A percentile compares a stretch with the other conserved stretches of the same genome.
Evolutionary conservation across 768 basidiomycete species (phyloP).

Genomic region (Auriscalpium vulgare): DNA sequence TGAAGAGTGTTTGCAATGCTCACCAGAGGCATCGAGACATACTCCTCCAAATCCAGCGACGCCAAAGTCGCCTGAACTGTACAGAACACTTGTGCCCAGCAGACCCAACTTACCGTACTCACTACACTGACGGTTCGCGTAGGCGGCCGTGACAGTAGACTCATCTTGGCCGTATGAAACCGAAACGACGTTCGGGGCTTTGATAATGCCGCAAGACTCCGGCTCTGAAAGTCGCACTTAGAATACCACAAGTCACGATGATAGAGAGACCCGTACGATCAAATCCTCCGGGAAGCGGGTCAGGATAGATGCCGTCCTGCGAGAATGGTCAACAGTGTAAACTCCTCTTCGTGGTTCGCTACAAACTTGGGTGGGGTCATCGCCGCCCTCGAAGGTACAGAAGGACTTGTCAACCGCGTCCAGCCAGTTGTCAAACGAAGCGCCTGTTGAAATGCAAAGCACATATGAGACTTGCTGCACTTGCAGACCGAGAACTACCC

Average conservation of each 20-base stretch:
- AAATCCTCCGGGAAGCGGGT: constrained; percentile 30
- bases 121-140: constrained; percentile 32
- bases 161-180: constrained; percentile 35
- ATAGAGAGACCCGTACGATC: constrained; percentile 19
- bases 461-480: not conserved
- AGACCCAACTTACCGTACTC: constrained; percentile 40
- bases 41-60: constrained; percentile 29
- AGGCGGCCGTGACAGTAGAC: constrained; percentile 26
- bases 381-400: constrained; percentile 8
- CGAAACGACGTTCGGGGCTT: constrained; percentile 31
- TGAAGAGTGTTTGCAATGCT: not conserved
- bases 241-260: not conserved
- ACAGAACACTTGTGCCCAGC: constrained; percentile 33
- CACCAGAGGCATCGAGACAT: constrained; percentile 28
- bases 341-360: no score
- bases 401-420: constrained; percentile 12
- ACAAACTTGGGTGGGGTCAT: not conserved
- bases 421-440: constrained; percentile 11
- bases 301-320: constrained; percentile 36
- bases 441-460: not conserved
- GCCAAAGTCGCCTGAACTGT: constrained; percentile 37
- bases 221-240: constrained; percentile 13
- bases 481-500: not conserved
- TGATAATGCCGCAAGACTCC: constrained; percentile 30
- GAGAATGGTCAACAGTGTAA: no score